Conservation (phyloP, 495 filamentous ascomycete genomes). For the Apodospora peruviana region DNA sequence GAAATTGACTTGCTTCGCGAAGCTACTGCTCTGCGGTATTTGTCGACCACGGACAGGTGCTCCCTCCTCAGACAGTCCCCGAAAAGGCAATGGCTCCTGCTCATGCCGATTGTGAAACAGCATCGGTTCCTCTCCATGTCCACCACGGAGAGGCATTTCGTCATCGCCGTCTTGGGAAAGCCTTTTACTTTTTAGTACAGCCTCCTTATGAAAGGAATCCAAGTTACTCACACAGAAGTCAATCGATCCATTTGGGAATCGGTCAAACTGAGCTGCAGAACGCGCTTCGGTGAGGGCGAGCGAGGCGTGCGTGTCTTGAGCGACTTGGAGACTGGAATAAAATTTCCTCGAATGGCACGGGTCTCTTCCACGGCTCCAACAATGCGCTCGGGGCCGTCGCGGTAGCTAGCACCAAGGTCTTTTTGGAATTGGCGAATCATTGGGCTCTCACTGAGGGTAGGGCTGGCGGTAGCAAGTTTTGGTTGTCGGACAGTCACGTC, state of each 20-base stretch:
- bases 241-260: conserved; percentile 21
- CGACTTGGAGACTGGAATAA: conserved; percentile 15
- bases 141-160: too few relatives aligned
- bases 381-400: not conserved
- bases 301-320: conserved; percentile 1
- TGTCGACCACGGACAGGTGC: not conserved
- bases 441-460: not conserved
- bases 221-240: conserved; percentile 15
- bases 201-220: not conserved
- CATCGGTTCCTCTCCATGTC: too few relatives aligned
- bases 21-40: not conserved
- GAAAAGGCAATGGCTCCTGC: too few relatives aligned
- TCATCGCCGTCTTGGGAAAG: conserved; percentile 8
- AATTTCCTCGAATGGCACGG: conserved; percentile 19
- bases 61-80: too few relatives aligned
- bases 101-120: too few relatives aligned
- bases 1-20: not conserved
- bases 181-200: not conserved
- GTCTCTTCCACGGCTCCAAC: not conserved
- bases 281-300: conserved; percentile 6
- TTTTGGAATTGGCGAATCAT: not conserved
- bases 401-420: not conserved
- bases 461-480: not conserved
- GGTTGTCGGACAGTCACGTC: too few relatives aligned
- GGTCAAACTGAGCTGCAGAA: conserved; percentile 22